These are phyloP conservation scores for Curvularia hawaiiensis DNA, from an alignment of 2,329 filamentous ascomycete species.

Conservation along the genomic window DNA sequence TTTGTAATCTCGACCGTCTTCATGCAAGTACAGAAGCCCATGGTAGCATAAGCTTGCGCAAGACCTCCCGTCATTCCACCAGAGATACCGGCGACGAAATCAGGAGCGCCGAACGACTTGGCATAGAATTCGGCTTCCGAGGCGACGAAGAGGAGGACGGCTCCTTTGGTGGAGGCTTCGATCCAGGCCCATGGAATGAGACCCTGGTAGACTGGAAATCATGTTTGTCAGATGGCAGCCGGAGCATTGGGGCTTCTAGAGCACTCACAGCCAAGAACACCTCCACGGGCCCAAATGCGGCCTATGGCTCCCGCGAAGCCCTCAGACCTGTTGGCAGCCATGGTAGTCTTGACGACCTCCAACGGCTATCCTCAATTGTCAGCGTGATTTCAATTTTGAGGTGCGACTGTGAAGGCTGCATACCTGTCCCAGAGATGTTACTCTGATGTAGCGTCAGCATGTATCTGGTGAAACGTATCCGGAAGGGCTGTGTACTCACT, in stretches of 20 bases:
- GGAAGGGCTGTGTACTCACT: slow-evolving; percentile 57
- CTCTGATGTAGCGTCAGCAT: slow-evolving; percentile 48
- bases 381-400: slow-evolving; percentile 20
- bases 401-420: neutral
- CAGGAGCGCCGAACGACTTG: slow-evolving; percentile 77
- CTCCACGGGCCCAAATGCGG: slow-evolving; percentile 93
- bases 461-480: slow-evolving; percentile 5
- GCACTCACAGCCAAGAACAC: slow-evolving; percentile 89
- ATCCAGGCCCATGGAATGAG: slow-evolving; percentile 97
- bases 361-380: slow-evolving; percentile 75
- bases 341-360: slow-evolving; percentile 99
- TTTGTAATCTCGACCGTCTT: slow-evolving; percentile 99
- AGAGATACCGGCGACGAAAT: slow-evolving; percentile 86
- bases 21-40: slow-evolving; percentile 99
- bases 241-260: slow-evolving; percentile 45
- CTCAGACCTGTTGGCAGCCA: slow-evolving; percentile 95
- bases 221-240: slow-evolving; percentile 19
- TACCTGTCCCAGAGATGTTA: slow-evolving; percentile 71
- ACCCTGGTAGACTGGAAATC: slow-evolving; percentile 87
- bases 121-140: slow-evolving; percentile 98
- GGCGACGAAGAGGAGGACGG: slow-evolving; percentile 97
- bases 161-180: slow-evolving; percentile 99
- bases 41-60: slow-evolving; percentile 97
- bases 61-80: slow-evolving; percentile 95
- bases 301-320: slow-evolving; percentile 80